These are phyloP conservation scores for Onygena corvina DNA, from an alignment of 2,329 filamentous ascomycete genomes.

Conservation along the genomic window DNA sequence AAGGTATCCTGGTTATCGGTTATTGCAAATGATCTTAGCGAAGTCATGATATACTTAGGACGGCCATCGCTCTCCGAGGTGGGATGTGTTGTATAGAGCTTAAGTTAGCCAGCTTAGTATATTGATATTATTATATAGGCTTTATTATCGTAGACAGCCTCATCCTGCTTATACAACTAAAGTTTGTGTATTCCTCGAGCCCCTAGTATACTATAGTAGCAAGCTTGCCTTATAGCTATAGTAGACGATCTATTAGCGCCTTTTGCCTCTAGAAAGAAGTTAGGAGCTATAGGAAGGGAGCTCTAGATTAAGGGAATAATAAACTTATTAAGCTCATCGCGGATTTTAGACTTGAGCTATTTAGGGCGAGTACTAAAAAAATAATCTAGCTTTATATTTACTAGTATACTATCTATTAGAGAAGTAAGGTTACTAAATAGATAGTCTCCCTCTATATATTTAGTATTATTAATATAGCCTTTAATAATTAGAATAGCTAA, in stretches of 20 bases:
- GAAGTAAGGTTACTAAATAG: constrained; percentile 28
- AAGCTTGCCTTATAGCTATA: constrained; percentile 27
- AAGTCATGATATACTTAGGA: constrained; percentile 10
- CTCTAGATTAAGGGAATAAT: constrained; percentile 24
- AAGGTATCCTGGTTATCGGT: constrained; percentile 21
- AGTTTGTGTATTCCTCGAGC: constrained; percentile 30
- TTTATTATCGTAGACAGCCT: constrained; percentile 29
- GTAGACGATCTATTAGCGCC: constrained; percentile 23
- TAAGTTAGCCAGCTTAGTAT: constrained; percentile 9
- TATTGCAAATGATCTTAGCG: constrained; percentile 7
- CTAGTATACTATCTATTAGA: constrained; percentile 25
- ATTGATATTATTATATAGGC: constrained; percentile 28
- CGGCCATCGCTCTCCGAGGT: background rate
- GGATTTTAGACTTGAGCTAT: constrained; percentile 21
- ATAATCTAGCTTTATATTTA: constrained; percentile 22
- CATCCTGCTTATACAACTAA: constrained; percentile 25
- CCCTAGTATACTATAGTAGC: constrained; percentile 30
- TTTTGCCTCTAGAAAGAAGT: constrained; percentile 36
- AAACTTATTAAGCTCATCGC: constrained; percentile 16
- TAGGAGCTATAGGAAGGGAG: constrained; percentile 27
- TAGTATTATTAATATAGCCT: constrained; percentile 15
- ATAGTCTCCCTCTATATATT: constrained; percentile 19
- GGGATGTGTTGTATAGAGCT: constrained; percentile 8
- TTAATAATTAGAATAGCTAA: constrained; percentile 24
- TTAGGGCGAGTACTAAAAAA: constrained; percentile 24